These are phyloP conservation scores for Umbellularia californica DNA, from an alignment of 164 flowering plant species.

Conservation along the genomic window DNA sequence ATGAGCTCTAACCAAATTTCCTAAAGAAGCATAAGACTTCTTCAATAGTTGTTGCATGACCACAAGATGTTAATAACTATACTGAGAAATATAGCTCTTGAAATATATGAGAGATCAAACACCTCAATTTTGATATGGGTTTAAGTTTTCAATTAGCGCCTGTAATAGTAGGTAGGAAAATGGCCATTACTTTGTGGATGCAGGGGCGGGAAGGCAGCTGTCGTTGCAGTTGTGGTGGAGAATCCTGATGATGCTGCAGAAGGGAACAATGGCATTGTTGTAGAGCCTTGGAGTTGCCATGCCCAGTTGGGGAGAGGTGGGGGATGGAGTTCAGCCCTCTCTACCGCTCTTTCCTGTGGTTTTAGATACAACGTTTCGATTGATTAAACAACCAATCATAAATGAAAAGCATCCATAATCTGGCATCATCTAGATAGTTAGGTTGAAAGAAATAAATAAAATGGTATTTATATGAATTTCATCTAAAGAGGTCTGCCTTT, in stretches of 20 bases:
- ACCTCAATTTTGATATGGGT: not conserved
- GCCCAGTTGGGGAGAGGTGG: conserved; percentile 33
- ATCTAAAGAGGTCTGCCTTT: not conserved
- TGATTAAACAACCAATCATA: not conserved
- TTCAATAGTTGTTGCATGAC: not conserved
- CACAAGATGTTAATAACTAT: not conserved
- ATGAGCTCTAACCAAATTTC: not conserved
- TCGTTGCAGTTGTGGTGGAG: conserved; percentile 37
- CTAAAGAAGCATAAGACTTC: not conserved
- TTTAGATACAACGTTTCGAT: not conserved
- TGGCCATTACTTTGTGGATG: conserved; percentile 15
- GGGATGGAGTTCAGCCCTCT: conserved; percentile 22
- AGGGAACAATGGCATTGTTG: conserved; percentile 33
- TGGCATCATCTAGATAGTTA: not conserved
- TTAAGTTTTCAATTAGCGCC: conserved; percentile 9
- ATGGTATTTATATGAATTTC: not conserved
- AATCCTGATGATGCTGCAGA: conserved; percentile 99
- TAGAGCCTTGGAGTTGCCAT: conserved; percentile 36
- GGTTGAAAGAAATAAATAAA: too few species aligned
- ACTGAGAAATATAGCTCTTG: not conserved
- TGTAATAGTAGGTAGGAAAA: conserved; percentile 24
- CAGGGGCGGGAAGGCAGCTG: conserved; percentile 35
- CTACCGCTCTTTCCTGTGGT: conserved; percentile 32
- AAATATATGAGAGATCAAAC: not conserved
- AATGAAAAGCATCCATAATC: too few species aligned